phyloP scores from a whole-genome alignment of 2,329 filamentous ascomycete genomes.

The Cryphonectria japonica region DNA sequence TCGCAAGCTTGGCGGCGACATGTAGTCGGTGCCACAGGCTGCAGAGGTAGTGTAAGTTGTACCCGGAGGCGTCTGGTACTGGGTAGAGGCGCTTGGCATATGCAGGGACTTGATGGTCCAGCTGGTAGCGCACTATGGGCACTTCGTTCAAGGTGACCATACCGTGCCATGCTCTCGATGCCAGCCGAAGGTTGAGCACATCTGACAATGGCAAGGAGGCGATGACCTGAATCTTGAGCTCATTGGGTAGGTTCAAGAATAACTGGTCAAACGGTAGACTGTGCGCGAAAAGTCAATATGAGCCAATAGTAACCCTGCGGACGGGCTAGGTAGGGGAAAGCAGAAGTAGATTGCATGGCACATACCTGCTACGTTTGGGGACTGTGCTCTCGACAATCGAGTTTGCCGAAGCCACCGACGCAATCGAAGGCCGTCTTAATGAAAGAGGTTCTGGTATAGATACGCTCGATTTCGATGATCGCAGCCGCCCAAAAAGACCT shows the following conservation, averaged over 20 bases:
- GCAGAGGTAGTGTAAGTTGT: conserved; percentile 65
- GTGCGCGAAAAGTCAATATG: conserved; percentile 8
- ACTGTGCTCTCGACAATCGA: conserved; percentile 29
- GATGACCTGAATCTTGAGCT: conserved; percentile 67
- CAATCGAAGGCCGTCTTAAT: conserved; percentile 25
- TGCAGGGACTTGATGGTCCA: conserved; percentile 61
- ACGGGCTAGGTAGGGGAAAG: not conserved
- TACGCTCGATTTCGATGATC: conserved; percentile 20
- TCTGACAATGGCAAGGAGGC: conserved; percentile 63
- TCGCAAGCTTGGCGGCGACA: conserved; percentile 65
- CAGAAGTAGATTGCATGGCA: not conserved
- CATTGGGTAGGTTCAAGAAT: conserved; percentile 62
- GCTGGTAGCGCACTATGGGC: conserved; percentile 64
- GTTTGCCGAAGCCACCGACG: conserved; percentile 21
- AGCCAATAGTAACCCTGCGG: conserved; percentile 10
- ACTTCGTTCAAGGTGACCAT: conserved; percentile 64
- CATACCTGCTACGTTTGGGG: conserved; percentile 40
- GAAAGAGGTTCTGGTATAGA: conserved; percentile 20
- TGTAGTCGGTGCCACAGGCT: conserved; percentile 69
- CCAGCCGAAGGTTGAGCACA: conserved; percentile 60
- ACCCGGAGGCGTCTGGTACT: conserved; percentile 47
- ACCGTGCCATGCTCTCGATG: conserved; percentile 62
- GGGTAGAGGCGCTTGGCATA: conserved; percentile 66
- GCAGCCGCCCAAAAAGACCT: conserved; percentile 27
- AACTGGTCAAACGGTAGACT: conserved; percentile 57